A percentile compares a stretch with the other conserved stretches of the same genome.
These are phyloP conservation scores for Spergularia azorica DNA, from an alignment of 179 eudicot species.

Conservation along the genomic window DNA sequence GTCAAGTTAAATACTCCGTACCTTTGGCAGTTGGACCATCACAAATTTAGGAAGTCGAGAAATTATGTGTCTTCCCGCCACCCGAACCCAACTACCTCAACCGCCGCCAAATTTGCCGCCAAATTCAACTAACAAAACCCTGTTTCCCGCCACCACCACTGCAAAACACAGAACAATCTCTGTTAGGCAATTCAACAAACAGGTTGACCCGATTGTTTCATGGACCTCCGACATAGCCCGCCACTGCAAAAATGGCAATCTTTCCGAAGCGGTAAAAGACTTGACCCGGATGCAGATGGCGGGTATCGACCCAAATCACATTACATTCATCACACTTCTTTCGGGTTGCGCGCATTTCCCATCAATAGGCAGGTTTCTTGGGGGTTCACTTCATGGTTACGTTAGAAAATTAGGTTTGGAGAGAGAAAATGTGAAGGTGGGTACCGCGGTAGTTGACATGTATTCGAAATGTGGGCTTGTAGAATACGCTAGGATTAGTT, in stretches of 20 bases:
- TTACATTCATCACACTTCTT: conserved; percentile 69
- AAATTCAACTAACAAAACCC: conserved; percentile 20
- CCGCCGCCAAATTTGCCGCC: conserved; percentile 24
- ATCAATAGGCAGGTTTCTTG: conserved; percentile 31
- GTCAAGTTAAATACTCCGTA: too few species aligned
- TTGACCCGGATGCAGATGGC: conserved; percentile 59
- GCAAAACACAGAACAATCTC: conserved; percentile 19
- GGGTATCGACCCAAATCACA: conserved; percentile 59
- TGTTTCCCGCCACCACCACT: conserved; percentile 22
- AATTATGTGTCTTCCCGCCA: conserved; percentile 41
- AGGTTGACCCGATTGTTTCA: conserved; percentile 48
- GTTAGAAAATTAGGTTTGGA: conserved; percentile 57
- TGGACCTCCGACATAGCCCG: conserved; percentile 69
- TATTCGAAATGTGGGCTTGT: conserved; percentile 53
- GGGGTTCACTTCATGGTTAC: conserved; percentile 53
- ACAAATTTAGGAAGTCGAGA: too few species aligned
- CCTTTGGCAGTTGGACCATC: too few species aligned
- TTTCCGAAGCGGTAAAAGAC: conserved; percentile 41
- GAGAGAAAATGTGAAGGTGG: conserved; percentile 49
- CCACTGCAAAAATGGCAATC: conserved; percentile 52
- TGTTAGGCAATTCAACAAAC: conserved; percentile 23
- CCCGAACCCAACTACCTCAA: conserved; percentile 30
- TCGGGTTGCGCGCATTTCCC: conserved; percentile 68
- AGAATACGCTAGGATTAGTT: conserved; percentile 43
- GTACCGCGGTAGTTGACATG: conserved; percentile 64